These are phyloP conservation scores for Apiospora saccharicola DNA, from an alignment of 2,329 filamentous ascomycete species.

Conservation along the genomic window DNA sequence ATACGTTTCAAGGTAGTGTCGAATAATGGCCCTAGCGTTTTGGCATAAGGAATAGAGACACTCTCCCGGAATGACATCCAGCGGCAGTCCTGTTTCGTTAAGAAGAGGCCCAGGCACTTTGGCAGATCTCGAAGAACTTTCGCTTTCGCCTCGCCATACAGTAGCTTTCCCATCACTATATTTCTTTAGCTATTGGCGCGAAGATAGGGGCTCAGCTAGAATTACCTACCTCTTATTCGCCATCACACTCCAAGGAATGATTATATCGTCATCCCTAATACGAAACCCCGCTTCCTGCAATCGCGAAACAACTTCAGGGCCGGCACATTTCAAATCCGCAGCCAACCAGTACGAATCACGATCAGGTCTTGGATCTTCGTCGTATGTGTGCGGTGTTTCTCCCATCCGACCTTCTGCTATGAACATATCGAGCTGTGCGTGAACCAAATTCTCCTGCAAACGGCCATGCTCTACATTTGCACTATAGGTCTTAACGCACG, in stretches of 20 bases:
- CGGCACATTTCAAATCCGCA: slow-evolving; percentile 19
- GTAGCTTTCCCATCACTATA: background rate
- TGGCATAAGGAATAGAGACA: slow-evolving; percentile 6
- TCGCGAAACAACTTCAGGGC: background rate
- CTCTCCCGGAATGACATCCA: slow-evolving; percentile 4
- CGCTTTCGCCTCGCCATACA: background rate
- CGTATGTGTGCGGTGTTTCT: no score
- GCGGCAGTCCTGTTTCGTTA: slow-evolving; percentile 8
- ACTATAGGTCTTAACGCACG: background rate
- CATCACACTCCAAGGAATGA: slow-evolving; percentile 23
- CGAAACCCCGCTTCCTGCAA: background rate
- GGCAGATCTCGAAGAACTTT: no score
- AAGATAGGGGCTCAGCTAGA: background rate
- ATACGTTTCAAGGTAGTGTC: no score
- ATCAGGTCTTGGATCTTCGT: no score
- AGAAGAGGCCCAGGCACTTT: slow-evolving; percentile 5
- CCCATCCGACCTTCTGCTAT: background rate
- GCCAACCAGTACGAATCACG: background rate
- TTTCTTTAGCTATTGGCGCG: background rate
- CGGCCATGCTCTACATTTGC: background rate
- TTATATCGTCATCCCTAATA: slow-evolving; percentile 1
- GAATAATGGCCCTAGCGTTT: background rate
- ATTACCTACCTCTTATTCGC: background rate
- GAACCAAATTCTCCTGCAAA: background rate
- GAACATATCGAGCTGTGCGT: background rate